Evolutionary conservation across 371 early-diverging fungal genomes (phyloP).

Genomic region (Mucor piriformis): DNA sequence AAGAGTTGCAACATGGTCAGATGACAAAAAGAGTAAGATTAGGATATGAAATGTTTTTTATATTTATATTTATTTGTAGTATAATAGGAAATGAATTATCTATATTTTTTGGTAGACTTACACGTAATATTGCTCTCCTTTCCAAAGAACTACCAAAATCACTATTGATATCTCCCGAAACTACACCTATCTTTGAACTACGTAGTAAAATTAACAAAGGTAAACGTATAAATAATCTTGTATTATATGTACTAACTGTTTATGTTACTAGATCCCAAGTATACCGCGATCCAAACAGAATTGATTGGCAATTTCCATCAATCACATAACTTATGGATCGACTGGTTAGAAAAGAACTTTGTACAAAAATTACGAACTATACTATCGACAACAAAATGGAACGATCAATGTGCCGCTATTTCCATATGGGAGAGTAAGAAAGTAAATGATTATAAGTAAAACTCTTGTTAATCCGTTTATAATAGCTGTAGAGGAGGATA

Average conservation of each 20-base stretch:
- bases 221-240: conserved; percentile 7
- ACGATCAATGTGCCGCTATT: conserved; percentile 36
- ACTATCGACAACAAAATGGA: conserved; percentile 26
- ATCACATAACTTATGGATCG: conserved; percentile 52
- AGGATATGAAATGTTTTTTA: conserved; percentile 24
- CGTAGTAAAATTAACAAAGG: conserved; percentile 39
- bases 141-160: conserved; percentile 41
- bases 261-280: conserved; percentile 33
- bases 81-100: conserved; percentile 29
- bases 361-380: conserved; percentile 13
- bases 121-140: conserved; percentile 30
- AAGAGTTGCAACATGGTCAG: conserved; percentile 23
- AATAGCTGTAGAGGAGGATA: conserved; percentile 28
- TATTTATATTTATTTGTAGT: too few relatives aligned
- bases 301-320: conserved; percentile 27
- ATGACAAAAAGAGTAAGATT: conserved; percentile 17
- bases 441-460: too few relatives aligned
- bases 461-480: too few relatives aligned
- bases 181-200: conserved; percentile 28
- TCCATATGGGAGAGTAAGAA: conserved; percentile 42
- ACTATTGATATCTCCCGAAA: conserved; percentile 21
- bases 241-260: background rate
- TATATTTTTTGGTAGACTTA: conserved; percentile 42
- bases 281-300: conserved; percentile 21
- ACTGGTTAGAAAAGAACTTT: conserved; percentile 32